Evolutionary conservation across 176 grass and related monocot genomes (phyloP).

Genomic region (Zoysia japonica): DNA sequence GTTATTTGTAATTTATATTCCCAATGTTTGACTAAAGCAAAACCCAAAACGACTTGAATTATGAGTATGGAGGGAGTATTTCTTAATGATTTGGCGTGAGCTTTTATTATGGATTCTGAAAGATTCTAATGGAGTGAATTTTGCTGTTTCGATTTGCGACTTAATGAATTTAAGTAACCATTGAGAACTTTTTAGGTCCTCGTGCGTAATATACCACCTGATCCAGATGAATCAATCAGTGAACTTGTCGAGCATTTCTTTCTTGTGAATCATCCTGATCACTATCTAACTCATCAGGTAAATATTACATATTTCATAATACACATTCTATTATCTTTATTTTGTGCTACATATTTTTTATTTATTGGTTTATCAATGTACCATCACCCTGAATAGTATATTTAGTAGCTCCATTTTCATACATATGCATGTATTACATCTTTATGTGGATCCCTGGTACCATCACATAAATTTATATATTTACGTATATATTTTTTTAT

Average conservation of each 20-base stretch:
- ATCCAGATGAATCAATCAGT: conserved; percentile 89
- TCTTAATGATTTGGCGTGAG: neutral
- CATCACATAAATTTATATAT: too few relatives aligned
- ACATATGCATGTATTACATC: too few relatives aligned
- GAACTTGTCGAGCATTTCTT: conserved; percentile 97
- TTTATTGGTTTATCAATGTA: neutral
- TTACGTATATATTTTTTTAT: neutral
- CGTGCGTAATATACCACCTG: conserved; percentile 82
- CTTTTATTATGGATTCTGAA: neutral
- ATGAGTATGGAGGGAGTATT: too few relatives aligned
- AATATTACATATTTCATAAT: neutral
- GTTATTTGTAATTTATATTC: too few relatives aligned
- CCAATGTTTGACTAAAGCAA: too few relatives aligned
- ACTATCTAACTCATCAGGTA: conserved; percentile 97
- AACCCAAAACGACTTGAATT: too few relatives aligned
- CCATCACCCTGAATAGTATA: neutral
- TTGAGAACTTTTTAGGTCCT: conserved; percentile 68
- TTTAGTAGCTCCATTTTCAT: neutral
- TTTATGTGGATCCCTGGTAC: too few relatives aligned
- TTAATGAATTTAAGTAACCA: conserved; percentile 33
- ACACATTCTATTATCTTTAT: conserved; percentile 13
- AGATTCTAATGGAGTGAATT: conserved; percentile 7
- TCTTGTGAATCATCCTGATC: conserved; percentile 92
- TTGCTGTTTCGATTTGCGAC: neutral
- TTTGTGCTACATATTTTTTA: conserved; percentile 5